phyloP scores from a whole-genome alignment of 108 stramenopile species.

The Cyclotella sp. region DNA sequence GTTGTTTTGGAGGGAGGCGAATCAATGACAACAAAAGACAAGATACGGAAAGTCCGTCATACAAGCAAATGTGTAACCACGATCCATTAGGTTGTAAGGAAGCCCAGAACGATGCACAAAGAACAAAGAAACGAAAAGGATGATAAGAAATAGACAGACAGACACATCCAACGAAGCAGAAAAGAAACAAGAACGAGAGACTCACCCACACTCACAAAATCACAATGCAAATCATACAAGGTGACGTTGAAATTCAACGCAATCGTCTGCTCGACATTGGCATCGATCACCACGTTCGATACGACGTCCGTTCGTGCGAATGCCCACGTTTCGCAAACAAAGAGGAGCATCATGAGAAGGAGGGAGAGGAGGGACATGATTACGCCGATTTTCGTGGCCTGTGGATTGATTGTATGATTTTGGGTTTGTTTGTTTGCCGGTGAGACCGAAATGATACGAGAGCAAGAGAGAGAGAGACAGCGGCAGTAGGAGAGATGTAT shows the following conservation, averaged over 20 bases:
- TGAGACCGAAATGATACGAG: too few species aligned
- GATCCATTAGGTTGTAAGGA: too few species aligned
- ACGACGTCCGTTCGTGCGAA: conserved; percentile 81
- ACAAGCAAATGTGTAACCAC: too few species aligned
- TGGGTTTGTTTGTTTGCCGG: conserved; percentile 54
- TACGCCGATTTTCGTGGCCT: conserved; percentile 89
- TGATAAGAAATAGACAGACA: background rate
- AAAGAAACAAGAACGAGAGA: conserved; percentile 20
- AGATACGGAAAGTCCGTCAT: too few species aligned
- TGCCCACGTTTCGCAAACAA: conserved; percentile 88
- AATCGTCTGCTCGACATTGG: conserved; percentile 58
- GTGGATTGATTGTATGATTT: background rate
- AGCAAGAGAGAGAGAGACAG: conserved; percentile 35
- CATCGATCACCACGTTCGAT: conserved; percentile 86
- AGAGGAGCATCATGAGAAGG: conserved; percentile 85
- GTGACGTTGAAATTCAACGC: conserved; percentile 94
- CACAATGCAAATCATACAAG: conserved; percentile 89
- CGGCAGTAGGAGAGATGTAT: background rate
- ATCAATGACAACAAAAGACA: too few species aligned
- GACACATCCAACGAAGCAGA: background rate
- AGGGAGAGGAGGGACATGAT: conserved; percentile 82
- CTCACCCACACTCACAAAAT: conserved; percentile 84
- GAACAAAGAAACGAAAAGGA: too few species aligned
- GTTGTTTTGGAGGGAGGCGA: too few species aligned
- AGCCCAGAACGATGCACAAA: too few species aligned